Evolutionary conservation across 2,329 filamentous ascomycete species (phyloP), one percentile per base, ranked within the genome.

Genomic region (Escovopsis sp.): DNA sequence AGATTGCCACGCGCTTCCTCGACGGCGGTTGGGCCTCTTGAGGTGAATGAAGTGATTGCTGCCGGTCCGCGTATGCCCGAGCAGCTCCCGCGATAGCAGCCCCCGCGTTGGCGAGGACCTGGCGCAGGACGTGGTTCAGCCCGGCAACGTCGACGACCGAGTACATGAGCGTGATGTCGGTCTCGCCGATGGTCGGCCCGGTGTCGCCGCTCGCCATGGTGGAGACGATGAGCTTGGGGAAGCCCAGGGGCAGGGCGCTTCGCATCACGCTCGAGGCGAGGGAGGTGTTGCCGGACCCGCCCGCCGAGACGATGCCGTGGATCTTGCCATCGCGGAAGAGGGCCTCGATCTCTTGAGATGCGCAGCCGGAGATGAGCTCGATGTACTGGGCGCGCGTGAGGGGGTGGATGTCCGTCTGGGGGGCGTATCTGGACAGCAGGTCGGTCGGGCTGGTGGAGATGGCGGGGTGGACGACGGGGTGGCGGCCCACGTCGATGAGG

Each of bases 71-170:
- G 44, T 74, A 75, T 0, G 65, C 58, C 2, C 47, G 45, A 0
- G 74, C 71, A 67, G 81, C 79, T 0, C 70, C 79, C 0, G 61
- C 61, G 32, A 83, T 73, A 0, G 75, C 71, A 0, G 68, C 71
- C 0, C 72, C 78, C 0, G 80, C 79, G 48, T 84, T 84, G 16
- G 62, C 57, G 7, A 84, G 55, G 0, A 84, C 68, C 2, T 62
- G 61, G 7, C 65, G 64, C 12, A 84, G 57, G 3, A 84, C 60
- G 2, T 65, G 58, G 46, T 84, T 84, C 9, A 73, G 55, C 0
- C 81, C 81, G 1, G 79, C 76, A 39, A 84, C 69, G 44, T 85
- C 81, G 12, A 84, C 79, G 1, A 84, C 76, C 13, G 71, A 78
- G 50, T 82, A 80, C 72, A 82, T 79, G 59, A 84, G 68, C 0